These are phyloP conservation scores for Pittosporum tobira DNA, from an alignment of 129 eudicot genomes.

Conservation along the genomic window DNA sequence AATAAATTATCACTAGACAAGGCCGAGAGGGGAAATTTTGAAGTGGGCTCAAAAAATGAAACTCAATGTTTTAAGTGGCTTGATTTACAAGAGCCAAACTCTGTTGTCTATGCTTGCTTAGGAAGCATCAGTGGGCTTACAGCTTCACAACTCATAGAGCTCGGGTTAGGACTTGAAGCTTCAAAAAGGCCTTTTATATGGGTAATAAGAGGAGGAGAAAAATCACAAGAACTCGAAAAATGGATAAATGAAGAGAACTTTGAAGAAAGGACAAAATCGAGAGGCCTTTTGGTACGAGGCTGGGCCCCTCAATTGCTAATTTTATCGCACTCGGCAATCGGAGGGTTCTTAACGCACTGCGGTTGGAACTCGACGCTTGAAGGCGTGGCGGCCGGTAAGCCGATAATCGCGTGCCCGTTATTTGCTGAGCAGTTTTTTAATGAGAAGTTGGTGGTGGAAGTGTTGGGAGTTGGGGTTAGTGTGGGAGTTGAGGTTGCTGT, in stretches of 20 bases:
- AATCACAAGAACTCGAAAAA: slow-evolving; percentile 32
- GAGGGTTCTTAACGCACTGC: slow-evolving; percentile 41
- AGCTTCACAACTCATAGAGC: slow-evolving; percentile 38
- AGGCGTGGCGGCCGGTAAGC: slow-evolving; percentile 30
- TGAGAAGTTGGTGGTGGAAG: slow-evolving; percentile 28
- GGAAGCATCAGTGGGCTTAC: slow-evolving; percentile 37
- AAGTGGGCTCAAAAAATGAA: slow-evolving; percentile 1
- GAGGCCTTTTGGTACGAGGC: slow-evolving; percentile 45
- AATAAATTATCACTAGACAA: slow-evolving; percentile 14
- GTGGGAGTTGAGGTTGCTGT: slow-evolving; percentile 32
- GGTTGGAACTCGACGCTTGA: slow-evolving; percentile 44
- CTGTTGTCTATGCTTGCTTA: slow-evolving; percentile 39
- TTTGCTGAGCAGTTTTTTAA: slow-evolving; percentile 41
- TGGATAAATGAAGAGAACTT: slow-evolving; percentile 38
- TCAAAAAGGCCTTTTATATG: slow-evolving; percentile 45
- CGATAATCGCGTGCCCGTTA: slow-evolving; percentile 31
- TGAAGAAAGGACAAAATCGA: slow-evolving; percentile 38
- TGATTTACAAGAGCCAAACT: slow-evolving; percentile 24
- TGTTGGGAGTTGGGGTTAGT: slow-evolving; percentile 28
- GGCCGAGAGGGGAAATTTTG: slow-evolving; percentile 26
- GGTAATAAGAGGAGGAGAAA: slow-evolving; percentile 42
- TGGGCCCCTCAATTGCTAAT: slow-evolving; percentile 64
- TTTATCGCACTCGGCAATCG: slow-evolving; percentile 39
- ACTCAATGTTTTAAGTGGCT: slow-evolving; percentile 36
- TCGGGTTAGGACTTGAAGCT: slow-evolving; percentile 51